Conservation (phyloP, 1,139 yeast genomes). For the Saccharomyces hybrid region DNA sequence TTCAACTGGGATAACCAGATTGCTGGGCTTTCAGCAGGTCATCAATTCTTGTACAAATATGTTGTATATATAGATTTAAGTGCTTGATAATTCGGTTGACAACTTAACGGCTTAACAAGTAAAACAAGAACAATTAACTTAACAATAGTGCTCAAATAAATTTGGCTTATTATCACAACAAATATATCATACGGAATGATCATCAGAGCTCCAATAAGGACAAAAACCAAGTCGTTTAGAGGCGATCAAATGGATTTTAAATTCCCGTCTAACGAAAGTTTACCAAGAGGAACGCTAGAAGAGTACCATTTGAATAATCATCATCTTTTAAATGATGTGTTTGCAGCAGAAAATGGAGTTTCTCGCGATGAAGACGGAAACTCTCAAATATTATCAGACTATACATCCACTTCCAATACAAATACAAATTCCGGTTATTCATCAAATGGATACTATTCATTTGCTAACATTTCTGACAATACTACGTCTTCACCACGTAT, state of each 20-base stretch:
- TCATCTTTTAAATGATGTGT: slow-evolving; percentile 20
- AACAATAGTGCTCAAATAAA: background rate
- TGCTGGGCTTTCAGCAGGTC: background rate
- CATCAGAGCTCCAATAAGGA: slow-evolving; percentile 30
- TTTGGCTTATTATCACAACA: background rate
- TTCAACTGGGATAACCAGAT: background rate
- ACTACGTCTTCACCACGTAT: slow-evolving; percentile 21
- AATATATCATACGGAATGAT: slow-evolving; percentile 6
- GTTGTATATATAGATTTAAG: background rate
- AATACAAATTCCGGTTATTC: slow-evolving; percentile 23
- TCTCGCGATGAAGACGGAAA: slow-evolving; percentile 14
- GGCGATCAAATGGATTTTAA: slow-evolving; percentile 29
- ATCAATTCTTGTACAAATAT: background rate
- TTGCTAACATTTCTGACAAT: slow-evolving; percentile 34
- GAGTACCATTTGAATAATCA: slow-evolving; percentile 25
- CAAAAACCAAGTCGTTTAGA: slow-evolving; percentile 28
- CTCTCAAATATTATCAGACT: slow-evolving; percentile 27
- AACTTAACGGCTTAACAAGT: background rate
- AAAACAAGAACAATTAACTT: background rate
- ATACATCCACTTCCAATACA: slow-evolving; percentile 16
- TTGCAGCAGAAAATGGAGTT: slow-evolving; percentile 2
- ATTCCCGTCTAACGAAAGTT: slow-evolving; percentile 23
- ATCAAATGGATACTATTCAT: slow-evolving; percentile 30
- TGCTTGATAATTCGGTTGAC: background rate
- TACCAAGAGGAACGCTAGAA: slow-evolving; percentile 10